Percentiles rank a stretch among this genome's conserved stretches.
These are phyloP conservation scores for Fraxinus platypoda DNA, from an alignment of 305 asterid species.

Conservation along the genomic window DNA sequence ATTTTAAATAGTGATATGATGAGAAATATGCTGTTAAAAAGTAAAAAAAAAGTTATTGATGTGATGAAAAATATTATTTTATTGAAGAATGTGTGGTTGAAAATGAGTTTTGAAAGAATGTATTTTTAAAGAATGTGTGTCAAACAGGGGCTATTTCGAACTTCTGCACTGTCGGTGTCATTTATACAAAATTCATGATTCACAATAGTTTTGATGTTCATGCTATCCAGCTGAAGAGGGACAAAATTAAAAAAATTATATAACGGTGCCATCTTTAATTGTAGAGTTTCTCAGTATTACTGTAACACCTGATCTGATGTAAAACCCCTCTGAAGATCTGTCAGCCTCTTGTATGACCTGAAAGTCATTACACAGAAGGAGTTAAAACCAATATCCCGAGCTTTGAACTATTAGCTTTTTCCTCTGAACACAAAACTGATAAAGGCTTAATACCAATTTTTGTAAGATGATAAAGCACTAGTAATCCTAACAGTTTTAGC, in stretches of 20 bases:
- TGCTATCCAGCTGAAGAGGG: slow-evolving; percentile 19
- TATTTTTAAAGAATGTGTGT: too few relatives aligned
- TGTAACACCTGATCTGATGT: slow-evolving; percentile 83
- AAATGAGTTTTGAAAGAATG: too few relatives aligned
- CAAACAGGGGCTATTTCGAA: too few relatives aligned
- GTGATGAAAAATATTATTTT: too few relatives aligned
- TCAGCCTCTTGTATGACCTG: slow-evolving; percentile 96
- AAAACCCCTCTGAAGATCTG: slow-evolving; percentile 84
- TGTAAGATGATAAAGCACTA: background rate
- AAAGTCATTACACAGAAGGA: slow-evolving; percentile 26
- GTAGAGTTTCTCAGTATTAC: slow-evolving; percentile 65
- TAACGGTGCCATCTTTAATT: slow-evolving; percentile 77
- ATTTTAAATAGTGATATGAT: too few relatives aligned
- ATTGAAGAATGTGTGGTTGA: too few relatives aligned
- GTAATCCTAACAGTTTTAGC: background rate
- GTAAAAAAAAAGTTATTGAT: too few relatives aligned
- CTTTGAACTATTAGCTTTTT: background rate
- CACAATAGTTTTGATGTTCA: slow-evolving; percentile 15
- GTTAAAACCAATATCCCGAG: background rate
- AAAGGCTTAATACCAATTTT: background rate
- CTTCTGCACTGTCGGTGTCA: slow-evolving; percentile 9
- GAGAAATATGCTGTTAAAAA: too few relatives aligned
- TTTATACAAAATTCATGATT: slow-evolving; percentile 17
- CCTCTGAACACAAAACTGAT: background rate
- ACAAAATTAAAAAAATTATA: slow-evolving; percentile 37